A percentile compares a stretch with the other conserved stretches of the same genome.
These are phyloP conservation scores for Amanita exitialis DNA, from an alignment of 768 basidiomycete genomes.

Conservation along the genomic window DNA sequence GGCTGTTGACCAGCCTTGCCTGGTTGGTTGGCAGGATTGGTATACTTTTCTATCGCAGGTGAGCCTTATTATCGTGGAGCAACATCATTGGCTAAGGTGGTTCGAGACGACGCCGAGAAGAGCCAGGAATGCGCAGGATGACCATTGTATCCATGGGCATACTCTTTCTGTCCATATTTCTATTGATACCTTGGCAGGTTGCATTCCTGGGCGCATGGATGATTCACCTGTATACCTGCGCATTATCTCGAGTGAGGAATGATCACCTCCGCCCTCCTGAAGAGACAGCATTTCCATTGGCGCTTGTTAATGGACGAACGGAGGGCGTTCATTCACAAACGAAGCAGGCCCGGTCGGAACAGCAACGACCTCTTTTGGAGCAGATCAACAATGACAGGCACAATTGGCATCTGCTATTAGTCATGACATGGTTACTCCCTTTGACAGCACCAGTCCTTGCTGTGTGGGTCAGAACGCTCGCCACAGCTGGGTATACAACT, in stretches of 20 bases:
- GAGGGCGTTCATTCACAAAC: background rate
- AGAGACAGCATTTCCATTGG: conserved; percentile 5
- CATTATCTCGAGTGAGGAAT: conserved; percentile 19
- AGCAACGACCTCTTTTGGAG: conserved; percentile 6
- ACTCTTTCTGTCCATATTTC: conserved; percentile 55
- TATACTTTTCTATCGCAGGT: conserved; percentile 24
- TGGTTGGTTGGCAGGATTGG: conserved; percentile 30
- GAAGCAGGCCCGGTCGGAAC: background rate
- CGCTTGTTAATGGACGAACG: background rate
- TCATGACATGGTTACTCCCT: conserved; percentile 79
- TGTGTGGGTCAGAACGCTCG: conserved; percentile 85
- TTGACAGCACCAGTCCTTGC: conserved; percentile 66
- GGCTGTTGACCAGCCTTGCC: conserved; percentile 36
- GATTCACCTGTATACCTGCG: conserved; percentile 66
- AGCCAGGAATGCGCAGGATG: conserved; percentile 29
- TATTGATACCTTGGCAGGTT: conserved; percentile 88
- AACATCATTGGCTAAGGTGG: background rate
- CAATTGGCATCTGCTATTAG: conserved; percentile 52
- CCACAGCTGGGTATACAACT: conserved; percentile 66
- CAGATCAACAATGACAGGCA: conserved; percentile 31
- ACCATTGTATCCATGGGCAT: conserved; percentile 48
- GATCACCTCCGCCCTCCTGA: conserved; percentile 9
- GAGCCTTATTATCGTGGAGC: conserved; percentile 7
- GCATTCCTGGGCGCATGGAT: conserved; percentile 79
- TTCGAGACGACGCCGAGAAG: conserved; percentile 25